phyloP scores from a whole-genome alignment of 805 yeast species.

The Nakazawaea ernobii region DNA sequence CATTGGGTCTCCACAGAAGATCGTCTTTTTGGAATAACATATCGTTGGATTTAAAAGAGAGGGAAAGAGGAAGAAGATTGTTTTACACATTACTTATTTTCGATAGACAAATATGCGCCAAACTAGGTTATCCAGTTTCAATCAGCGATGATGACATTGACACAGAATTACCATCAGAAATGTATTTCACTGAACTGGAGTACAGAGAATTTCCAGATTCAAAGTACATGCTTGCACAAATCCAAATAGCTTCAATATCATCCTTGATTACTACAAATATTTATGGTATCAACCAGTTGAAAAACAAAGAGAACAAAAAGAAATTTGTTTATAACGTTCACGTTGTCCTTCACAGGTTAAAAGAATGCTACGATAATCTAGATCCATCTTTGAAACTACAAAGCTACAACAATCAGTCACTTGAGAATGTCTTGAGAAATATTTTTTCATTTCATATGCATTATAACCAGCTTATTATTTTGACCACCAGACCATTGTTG shows the following conservation, averaged over 20 bases:
- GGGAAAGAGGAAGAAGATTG: constrained; percentile 37
- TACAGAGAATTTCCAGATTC: constrained; percentile 9
- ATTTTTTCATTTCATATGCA: constrained; percentile 12
- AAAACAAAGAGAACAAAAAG: background rate
- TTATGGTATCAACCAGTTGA: constrained; percentile 6
- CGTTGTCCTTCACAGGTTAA: constrained; percentile 5
- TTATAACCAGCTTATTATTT: constrained; percentile 9
- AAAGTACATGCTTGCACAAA: constrained; percentile 9
- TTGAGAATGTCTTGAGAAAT: constrained; percentile 4
- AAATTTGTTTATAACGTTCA: constrained; percentile 9
- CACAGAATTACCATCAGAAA: constrained; percentile 55
- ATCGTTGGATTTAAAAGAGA: constrained; percentile 2
- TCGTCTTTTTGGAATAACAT: constrained; percentile 10
- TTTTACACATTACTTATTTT: constrained; percentile 36
- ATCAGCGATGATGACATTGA: constrained; percentile 79
- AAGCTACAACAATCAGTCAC: constrained; percentile 3
- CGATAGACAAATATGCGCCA: constrained; percentile 73
- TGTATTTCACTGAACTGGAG: constrained; percentile 6
- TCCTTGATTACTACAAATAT: constrained; percentile 7
- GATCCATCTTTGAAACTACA: constrained; percentile 10
- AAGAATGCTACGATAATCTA: constrained; percentile 8
- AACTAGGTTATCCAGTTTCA: constrained; percentile 74
- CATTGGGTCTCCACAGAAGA: constrained; percentile 10
- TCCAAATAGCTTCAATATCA: constrained; percentile 7
- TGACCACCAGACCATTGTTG: constrained; percentile 10